phyloP scores from a whole-genome alignment of 257 asterid species.

The Solanum pinnatisectum region DNA sequence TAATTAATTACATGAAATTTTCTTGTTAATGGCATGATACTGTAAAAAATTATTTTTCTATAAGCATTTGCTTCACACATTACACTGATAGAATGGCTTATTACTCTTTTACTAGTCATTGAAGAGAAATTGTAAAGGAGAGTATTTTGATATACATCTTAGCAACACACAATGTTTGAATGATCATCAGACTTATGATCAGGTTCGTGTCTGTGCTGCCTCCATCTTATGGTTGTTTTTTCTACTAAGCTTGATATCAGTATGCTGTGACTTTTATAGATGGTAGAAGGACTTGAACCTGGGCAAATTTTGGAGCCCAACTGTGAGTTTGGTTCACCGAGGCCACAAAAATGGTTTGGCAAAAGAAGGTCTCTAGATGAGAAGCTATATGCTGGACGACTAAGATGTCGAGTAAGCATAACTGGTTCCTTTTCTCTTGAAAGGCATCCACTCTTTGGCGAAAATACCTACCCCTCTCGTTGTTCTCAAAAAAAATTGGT shows the following conservation, averaged over 20 bases:
- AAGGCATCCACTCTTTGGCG: neutral
- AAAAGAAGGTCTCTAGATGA: constrained; percentile 4
- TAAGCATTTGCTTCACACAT: neutral
- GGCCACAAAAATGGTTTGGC: neutral
- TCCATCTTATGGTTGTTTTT: neutral
- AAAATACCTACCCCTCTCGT: neutral
- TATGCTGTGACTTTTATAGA: neutral
- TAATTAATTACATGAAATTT: no score
- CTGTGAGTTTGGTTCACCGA: neutral
- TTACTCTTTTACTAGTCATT: constrained; percentile 2
- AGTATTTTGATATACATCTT: neutral
- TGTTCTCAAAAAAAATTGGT: neutral
- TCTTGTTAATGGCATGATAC: no score
- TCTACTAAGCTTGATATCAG: neutral
- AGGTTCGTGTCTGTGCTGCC: constrained; percentile 1
- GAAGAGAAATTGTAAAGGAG: constrained; percentile 7
- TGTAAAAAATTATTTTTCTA: no score
- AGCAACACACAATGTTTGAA: neutral
- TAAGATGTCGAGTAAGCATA: constrained; percentile 7
- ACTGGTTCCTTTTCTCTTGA: neutral
- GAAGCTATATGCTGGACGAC: neutral
- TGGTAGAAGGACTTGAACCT: neutral
- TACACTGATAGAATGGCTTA: neutral
- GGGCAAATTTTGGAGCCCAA: neutral
- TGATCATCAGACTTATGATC: neutral